Conservation (phyloP, 2,329 filamentous ascomycete genomes). For the Fusarium goolgardi region DNA sequence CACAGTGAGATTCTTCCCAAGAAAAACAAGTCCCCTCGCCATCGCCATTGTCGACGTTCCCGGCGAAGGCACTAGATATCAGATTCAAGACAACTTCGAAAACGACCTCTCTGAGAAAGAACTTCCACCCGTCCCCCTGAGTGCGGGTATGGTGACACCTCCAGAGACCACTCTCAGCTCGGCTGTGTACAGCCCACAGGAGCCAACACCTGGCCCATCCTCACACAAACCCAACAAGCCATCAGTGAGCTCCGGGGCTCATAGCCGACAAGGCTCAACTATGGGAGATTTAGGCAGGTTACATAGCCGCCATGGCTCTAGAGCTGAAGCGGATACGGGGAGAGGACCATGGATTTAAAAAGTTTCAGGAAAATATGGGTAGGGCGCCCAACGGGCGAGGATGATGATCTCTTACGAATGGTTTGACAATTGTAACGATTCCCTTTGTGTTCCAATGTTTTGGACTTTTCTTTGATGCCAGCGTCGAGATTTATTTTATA, state of each 20-base stretch:
- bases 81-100: slow-evolving; percentile 41
- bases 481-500: slow-evolving; percentile 22
- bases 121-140: slow-evolving; percentile 54
- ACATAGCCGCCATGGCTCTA: slow-evolving; percentile 36
- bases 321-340: slow-evolving; percentile 14
- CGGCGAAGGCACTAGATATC: slow-evolving; percentile 39
- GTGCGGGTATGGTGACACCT: slow-evolving; percentile 34
- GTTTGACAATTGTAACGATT: slow-evolving; percentile 28
- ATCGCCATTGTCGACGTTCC: slow-evolving; percentile 45
- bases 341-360: slow-evolving; percentile 39
- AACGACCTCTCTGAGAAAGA: slow-evolving; percentile 48
- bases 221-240: slow-evolving; percentile 34
- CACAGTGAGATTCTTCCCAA: slow-evolving; percentile 31
- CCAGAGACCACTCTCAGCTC: slow-evolving; percentile 60
- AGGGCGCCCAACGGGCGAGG: background rate
- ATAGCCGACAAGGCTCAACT: slow-evolving; percentile 34
- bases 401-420: slow-evolving; percentile 35
- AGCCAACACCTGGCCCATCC: slow-evolving; percentile 24
- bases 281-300: slow-evolving; percentile 24
- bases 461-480: slow-evolving; percentile 19
- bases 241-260: slow-evolving; percentile 36
- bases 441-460: slow-evolving; percentile 23
- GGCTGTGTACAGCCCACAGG: slow-evolving; percentile 62
- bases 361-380: background rate
- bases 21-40: slow-evolving; percentile 43